These are phyloP conservation scores for Akanthomyces lecanii DNA, from an alignment of 2,329 filamentous ascomycete genomes.

Conservation along the genomic window DNA sequence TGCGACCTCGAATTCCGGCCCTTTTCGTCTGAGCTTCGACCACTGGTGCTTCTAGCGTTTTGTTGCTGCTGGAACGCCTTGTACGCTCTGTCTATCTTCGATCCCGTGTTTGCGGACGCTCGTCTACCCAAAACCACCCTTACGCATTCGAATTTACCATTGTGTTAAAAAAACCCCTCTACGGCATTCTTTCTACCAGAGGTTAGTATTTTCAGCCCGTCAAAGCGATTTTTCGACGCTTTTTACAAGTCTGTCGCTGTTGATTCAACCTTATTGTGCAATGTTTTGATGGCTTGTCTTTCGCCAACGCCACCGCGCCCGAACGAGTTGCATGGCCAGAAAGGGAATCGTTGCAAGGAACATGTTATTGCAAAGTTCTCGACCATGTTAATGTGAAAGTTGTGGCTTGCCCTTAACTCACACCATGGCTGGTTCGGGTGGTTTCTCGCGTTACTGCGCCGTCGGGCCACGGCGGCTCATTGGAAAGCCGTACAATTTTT, in stretches of 20 bases:
- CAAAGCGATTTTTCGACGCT: not conserved
- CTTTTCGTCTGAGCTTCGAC: conserved; percentile 27
- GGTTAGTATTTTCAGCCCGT: conserved; percentile 9
- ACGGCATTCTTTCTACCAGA: conserved; percentile 20
- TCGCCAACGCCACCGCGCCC: not conserved
- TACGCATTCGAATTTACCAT: conserved; percentile 15
- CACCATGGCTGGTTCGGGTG: not conserved
- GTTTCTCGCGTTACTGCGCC: not conserved
- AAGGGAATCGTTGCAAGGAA: not conserved
- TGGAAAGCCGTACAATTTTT: not conserved
- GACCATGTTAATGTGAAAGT: no score
- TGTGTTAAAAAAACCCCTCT: not conserved
- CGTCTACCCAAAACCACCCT: conserved; percentile 20
- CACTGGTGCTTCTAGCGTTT: conserved; percentile 25
- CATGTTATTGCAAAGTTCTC: not conserved
- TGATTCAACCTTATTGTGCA: not conserved
- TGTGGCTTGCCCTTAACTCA: not conserved
- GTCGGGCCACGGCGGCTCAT: not conserved
- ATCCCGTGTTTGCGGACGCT: conserved; percentile 16
- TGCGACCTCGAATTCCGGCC: conserved; percentile 29
- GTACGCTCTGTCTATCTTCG: not conserved
- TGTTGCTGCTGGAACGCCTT: conserved; percentile 15
- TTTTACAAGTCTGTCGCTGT: not conserved
- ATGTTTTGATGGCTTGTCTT: conserved; percentile 10
- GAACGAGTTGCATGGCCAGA: not conserved